These are phyloP conservation scores for Verticillium zaregamsianum DNA, from an alignment of 2,329 filamentous ascomycete species.

Conservation along the genomic window DNA sequence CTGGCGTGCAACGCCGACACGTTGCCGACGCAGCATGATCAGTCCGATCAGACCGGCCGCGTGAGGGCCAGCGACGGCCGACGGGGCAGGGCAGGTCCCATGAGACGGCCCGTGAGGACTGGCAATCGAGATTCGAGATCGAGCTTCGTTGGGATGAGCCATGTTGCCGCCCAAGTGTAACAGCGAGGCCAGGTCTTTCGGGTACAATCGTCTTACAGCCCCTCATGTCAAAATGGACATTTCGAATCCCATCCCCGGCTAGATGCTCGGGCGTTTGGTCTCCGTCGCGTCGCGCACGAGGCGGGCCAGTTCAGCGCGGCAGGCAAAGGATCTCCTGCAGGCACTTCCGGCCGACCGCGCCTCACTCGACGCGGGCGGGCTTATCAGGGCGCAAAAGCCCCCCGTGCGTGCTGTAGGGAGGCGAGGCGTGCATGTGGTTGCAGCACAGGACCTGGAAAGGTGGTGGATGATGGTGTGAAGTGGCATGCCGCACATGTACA, in stretches of 20 bases:
- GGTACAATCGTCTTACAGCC: neutral
- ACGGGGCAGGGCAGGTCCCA: neutral
- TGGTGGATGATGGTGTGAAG: neutral
- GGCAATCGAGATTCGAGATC: neutral
- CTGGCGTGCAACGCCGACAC: neutral
- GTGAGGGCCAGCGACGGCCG: neutral
- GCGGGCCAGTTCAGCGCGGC: neutral
- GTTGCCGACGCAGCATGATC: neutral
- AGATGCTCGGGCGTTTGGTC: neutral
- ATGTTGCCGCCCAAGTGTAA: neutral
- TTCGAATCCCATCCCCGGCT: neutral
- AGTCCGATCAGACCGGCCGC: neutral
- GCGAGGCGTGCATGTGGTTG: neutral
- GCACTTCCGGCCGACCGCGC: neutral
- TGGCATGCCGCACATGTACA: neutral
- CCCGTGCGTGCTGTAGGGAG: neutral
- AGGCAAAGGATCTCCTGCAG: slow-evolving; percentile 20
- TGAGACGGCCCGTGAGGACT: neutral
- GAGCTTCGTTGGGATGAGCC: neutral
- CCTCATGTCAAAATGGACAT: neutral
- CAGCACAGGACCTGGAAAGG: neutral
- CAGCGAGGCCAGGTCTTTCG: neutral
- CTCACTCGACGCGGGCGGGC: neutral
- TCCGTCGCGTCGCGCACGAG: neutral
- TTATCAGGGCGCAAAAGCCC: neutral